Evolutionary conservation across 2,329 filamentous ascomycete species (phyloP), one percentile per base, ranked within the genome.

Genomic region (Dothideomycetes sp.): DNA sequence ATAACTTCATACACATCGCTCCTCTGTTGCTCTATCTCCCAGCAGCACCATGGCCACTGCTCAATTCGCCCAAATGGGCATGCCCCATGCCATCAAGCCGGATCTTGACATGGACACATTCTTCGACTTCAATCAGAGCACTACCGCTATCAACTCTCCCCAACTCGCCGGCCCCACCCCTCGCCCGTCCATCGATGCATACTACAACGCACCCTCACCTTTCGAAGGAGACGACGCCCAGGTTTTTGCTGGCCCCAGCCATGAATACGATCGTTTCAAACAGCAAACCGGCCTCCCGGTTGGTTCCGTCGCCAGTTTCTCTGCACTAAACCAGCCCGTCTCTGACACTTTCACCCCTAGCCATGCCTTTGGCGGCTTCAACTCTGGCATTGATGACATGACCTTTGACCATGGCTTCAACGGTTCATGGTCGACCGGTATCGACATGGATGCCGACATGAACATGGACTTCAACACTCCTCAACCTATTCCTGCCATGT

Each of bases 241-340:
- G 41, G 42, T 43, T 20, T 62, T 59, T 53, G 56, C 52, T 47
- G 58, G 57, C 30, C 89, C 91, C 7, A 94, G 86, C 62, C 88
- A 95, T 67, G 85, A 94, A 64, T 96, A 96, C 70, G 84, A 87
- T 55, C 79, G 85, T 57, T 93, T 95, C 69, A 84, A 86, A 67
- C 91, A 98, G 61, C 88, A 95, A 68, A 95, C 91, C 3, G 87
- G 88, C 48, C 79, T 95, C 20, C 85, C 91, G 0, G 81, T 85
- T 1, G 87, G 87, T 47, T 88, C 86, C 38, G 69, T 91, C 48
- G 79, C 82, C 29, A 84, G 77, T 62, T 83, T 88, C 10, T 75
- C 91, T 57, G 82, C 84, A 24, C 75, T 91, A 53, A 87, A 84
- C 60, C 45, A 49, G 32, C 49, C 48, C 37, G 54, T 57, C 52